Evolutionary conservation across 164 flowering plant genomes (phyloP).

Genomic region (Vitis amurensis): DNA sequence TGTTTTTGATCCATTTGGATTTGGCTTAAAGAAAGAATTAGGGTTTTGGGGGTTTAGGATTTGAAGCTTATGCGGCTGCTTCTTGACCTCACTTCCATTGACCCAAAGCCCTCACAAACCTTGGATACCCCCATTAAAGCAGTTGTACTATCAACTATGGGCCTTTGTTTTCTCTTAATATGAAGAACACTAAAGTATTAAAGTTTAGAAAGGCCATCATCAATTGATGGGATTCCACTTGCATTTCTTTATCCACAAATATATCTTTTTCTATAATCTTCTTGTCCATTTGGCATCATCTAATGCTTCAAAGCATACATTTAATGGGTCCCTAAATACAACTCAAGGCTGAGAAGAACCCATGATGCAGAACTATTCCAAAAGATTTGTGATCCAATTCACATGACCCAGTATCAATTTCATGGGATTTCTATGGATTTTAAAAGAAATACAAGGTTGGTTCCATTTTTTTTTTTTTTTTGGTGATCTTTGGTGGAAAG

Average conservation of each 20-base stretch:
- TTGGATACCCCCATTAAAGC: slow-evolving; percentile 23
- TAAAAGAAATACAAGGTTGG: no score
- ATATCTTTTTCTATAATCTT: not conserved
- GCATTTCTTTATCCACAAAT: not conserved
- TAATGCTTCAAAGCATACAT: not conserved
- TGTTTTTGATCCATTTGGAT: slow-evolving; percentile 22
- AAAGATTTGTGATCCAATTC: no score
- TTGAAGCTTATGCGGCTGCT: no score
- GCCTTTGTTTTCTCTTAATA: slow-evolving; percentile 15
- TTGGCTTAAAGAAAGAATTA: slow-evolving; percentile 5
- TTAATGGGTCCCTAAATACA: no score
- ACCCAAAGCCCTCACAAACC: not conserved
- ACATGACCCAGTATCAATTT: no score
- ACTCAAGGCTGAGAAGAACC: no score
- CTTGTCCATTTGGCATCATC: slow-evolving; percentile 7
- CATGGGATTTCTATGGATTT: no score
- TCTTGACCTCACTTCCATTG: not conserved
- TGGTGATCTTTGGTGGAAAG: no score
- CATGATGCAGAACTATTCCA: no score
- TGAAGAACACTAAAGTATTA: slow-evolving; percentile 15
- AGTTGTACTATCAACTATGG: not conserved
- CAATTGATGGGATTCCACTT: slow-evolving; percentile 15
- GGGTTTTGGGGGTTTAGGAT: not conserved
- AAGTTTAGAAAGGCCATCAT: slow-evolving; percentile 7
- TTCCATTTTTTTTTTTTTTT: no score